Evolutionary conservation across 352 stramenopile species (phyloP).

Genomic region (Thalassiosira delicatula): DNA sequence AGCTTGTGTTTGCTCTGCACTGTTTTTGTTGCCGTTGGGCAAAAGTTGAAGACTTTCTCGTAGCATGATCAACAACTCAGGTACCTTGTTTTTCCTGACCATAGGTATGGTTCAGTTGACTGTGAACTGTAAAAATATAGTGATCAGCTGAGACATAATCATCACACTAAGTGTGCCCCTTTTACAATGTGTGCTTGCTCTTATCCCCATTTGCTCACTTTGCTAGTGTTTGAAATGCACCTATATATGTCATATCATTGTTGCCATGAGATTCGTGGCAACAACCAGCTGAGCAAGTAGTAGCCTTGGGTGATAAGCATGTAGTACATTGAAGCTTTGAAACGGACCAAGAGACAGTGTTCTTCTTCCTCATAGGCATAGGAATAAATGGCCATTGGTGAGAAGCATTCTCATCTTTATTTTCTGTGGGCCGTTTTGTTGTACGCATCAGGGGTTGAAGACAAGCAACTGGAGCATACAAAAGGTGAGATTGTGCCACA

Average conservation of each 20-base stretch:
- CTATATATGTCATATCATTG: too few species aligned
- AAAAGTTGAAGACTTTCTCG: constrained; percentile 9
- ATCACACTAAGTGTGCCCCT: constrained; percentile 27
- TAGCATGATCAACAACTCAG: constrained; percentile 17
- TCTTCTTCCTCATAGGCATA: neutral
- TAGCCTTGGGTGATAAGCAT: constrained; percentile 4
- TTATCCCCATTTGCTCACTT: too few species aligned
- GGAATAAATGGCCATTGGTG: constrained; percentile 13
- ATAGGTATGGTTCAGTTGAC: constrained; percentile 20
- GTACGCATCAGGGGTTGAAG: constrained; percentile 41
- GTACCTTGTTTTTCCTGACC: constrained; percentile 13
- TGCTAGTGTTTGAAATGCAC: too few species aligned
- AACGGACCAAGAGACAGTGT: neutral
- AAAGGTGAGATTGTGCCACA: constrained; percentile 59
- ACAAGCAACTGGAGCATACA: constrained; percentile 36
- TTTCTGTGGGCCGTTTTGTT: neutral
- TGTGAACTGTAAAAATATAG: constrained; percentile 21
- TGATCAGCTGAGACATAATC: constrained; percentile 45
- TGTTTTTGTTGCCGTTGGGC: neutral
- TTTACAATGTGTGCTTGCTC: too few species aligned
- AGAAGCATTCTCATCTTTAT: neutral
- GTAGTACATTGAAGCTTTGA: constrained; percentile 11
- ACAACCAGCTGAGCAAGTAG: neutral
- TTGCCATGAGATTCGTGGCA: neutral
- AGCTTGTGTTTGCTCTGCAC: constrained; percentile 1